Evolutionary conservation across 805 yeast species (phyloP).

Genomic region (Candida quercuum): DNA sequence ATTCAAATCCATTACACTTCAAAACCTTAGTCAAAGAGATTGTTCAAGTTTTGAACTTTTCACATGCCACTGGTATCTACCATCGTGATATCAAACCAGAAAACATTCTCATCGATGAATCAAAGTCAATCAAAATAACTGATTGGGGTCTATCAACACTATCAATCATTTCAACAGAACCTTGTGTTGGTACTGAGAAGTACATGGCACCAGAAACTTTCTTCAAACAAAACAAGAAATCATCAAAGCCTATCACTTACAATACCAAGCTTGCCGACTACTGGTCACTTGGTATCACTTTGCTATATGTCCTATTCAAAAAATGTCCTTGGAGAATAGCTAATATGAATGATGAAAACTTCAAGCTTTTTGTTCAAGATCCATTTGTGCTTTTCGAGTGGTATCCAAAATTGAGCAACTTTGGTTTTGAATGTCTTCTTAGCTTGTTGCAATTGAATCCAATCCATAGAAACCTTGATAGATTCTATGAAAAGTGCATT

Average conservation of each 20-base stretch:
- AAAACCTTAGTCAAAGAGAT: constrained; percentile 43
- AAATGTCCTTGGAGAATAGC: constrained; percentile 73
- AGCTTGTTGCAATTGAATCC: constrained; percentile 66
- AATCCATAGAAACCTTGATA: constrained; percentile 41
- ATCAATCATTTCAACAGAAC: constrained; percentile 24
- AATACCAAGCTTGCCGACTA: constrained; percentile 75
- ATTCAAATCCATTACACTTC: constrained; percentile 22
- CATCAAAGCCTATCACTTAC: constrained; percentile 30
- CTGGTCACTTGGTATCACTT: constrained; percentile 84
- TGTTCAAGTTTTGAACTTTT: constrained; percentile 42
- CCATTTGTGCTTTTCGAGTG: constrained; percentile 70
- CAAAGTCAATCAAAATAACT: constrained; percentile 54
- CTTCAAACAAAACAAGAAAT: constrained; percentile 29
- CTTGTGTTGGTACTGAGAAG: constrained; percentile 70
- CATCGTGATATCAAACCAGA: constrained; percentile 77
- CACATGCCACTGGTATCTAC: constrained; percentile 55
- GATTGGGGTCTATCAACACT: constrained; percentile 70
- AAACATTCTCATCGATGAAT: constrained; percentile 48
- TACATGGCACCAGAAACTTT: constrained; percentile 92
- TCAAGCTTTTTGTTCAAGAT: constrained; percentile 59
- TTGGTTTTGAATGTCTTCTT: constrained; percentile 61
- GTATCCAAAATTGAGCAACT: constrained; percentile 68
- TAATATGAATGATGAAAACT: constrained; percentile 66
- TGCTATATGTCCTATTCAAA: constrained; percentile 76
- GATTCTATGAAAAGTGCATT: neutral